Evolutionary conservation across 2,329 filamentous ascomycete species (phyloP).

Genomic region (Fusarium sp.): DNA sequence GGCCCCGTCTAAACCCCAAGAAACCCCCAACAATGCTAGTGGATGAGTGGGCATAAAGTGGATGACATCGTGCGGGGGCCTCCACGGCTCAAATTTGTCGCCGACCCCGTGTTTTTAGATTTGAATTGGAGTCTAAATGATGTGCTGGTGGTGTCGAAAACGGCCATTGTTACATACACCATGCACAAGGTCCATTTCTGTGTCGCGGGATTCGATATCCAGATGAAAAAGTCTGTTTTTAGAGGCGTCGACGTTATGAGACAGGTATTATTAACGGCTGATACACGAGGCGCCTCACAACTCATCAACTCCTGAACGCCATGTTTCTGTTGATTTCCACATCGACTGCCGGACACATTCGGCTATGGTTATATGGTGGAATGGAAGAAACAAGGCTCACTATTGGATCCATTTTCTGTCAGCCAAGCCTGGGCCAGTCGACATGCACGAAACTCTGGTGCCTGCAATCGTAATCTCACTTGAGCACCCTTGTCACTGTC

Average conservation of each 20-base stretch:
- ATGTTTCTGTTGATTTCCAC: constrained; percentile 13
- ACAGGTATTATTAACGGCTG: constrained; percentile 21
- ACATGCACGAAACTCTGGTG: constrained; percentile 35
- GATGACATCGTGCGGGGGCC: constrained; percentile 10
- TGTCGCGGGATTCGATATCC: constrained; percentile 6
- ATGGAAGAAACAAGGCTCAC: constrained; percentile 9
- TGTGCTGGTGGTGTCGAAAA: constrained; percentile 20
- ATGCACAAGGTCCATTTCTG: constrained; percentile 1
- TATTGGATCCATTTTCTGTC: constrained; percentile 4
- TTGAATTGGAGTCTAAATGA: constrained; percentile 11
- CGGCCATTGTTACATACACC: constrained; percentile 29
- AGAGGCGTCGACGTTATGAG: constrained; percentile 11
- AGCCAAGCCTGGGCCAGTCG: constrained; percentile 10
- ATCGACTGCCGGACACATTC: constrained; percentile 10
- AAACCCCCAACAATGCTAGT: constrained; percentile 31
- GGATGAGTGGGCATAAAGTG: constrained; percentile 1
- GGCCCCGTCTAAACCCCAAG: constrained; percentile 34
- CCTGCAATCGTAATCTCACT: constrained; percentile 18
- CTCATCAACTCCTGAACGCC: constrained; percentile 11
- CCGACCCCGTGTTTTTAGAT: constrained; percentile 36
- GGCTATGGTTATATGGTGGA: neutral
- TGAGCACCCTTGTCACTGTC: constrained; percentile 12
- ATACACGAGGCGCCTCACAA: constrained; percentile 33
- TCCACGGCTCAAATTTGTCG: constrained; percentile 35
- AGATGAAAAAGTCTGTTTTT: constrained; percentile 14